Base-by-base conservation (phyloP, 805 yeast species). In the Schwanniomyces pseudopolymorphus region DNA sequence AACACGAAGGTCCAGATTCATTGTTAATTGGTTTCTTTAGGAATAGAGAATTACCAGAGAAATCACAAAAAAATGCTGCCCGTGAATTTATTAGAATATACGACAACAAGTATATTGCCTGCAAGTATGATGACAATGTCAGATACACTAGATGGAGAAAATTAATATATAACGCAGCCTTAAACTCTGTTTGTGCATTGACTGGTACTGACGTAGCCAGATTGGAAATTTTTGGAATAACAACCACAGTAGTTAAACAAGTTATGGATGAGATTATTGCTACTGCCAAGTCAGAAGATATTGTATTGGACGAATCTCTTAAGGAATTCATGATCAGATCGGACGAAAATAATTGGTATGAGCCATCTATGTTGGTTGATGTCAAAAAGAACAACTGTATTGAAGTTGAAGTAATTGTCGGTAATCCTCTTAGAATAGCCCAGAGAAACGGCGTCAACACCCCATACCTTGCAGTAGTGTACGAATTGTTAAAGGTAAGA, bases 91-190 rank as follows among this genome's bases (percentile, higher is more conserved):
- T 43, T 16, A 41, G 39, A 6, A 7, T 43, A 11, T 43, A 43
- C 37, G 17, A 38, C 6, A 43, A 24, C 13, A 39, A 43, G 24
- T 10, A 28, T 8, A 43, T 37, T 21, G 31, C 19, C n/a, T 38
- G 42, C 17, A 22, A 78, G 81, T 54, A 71, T 77, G 14, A 59
- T 61, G 3, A 70, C 7, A 72, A 79, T 53, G 79, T 77, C 39
- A 74, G 74, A 59, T 70, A 60, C 60, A 54, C 60, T 20, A 42
- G 65, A 36, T 60, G 63, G 63, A 41, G 53, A 17, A 60, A 60
- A 43, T 51, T 60, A 45, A 55, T 60, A 4, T 60, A 60, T 45
- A 60, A 60, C 38, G 64, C 60, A 40, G 53, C 62, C 11, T 48
- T 59, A 37, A 60, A 60, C 48, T 45, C 65, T 11, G 42, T 59